These are phyloP conservation scores for Fomitopsis pinicola DNA, from an alignment of 1,284 basidiomycete species.

Conservation along the genomic window DNA sequence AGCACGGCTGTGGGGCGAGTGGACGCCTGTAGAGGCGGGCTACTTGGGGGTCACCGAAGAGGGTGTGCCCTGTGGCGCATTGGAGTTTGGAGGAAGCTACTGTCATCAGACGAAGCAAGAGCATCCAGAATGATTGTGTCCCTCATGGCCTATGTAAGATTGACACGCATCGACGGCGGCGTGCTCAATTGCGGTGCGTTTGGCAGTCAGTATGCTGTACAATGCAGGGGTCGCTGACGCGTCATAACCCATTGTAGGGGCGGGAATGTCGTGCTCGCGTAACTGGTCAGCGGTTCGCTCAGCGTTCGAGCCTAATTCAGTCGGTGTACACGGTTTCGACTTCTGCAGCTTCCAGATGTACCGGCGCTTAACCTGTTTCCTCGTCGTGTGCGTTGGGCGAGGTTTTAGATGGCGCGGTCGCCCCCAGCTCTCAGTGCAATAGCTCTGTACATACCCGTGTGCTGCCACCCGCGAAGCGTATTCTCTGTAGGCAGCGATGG, in stretches of 20 bases:
- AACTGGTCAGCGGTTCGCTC: background rate
- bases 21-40: slow-evolving; percentile 18
- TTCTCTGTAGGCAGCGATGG: background rate
- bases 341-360: background rate
- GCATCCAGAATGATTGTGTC: background rate
- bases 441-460: too few species aligned
- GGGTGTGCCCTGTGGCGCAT: slow-evolving; percentile 15
- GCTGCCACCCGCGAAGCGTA: background rate
- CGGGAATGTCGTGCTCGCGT: background rate
- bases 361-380: background rate
- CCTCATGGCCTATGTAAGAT: background rate
- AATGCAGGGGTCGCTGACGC: background rate
- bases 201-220: background rate
- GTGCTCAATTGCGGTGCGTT: background rate
- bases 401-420: too few species aligned
- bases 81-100: slow-evolving; percentile 24
- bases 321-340: background rate
- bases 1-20: slow-evolving; percentile 17
- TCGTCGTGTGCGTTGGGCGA: background rate
- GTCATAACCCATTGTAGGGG: background rate
- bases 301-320: background rate
- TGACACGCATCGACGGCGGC: background rate
- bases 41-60: slow-evolving; percentile 10
- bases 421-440: too few species aligned
- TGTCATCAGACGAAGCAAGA: slow-evolving; percentile 7